Evolutionary conservation across 1,284 basidiomycete species (phyloP).

Genomic region (Spongispora temasekensis): DNA sequence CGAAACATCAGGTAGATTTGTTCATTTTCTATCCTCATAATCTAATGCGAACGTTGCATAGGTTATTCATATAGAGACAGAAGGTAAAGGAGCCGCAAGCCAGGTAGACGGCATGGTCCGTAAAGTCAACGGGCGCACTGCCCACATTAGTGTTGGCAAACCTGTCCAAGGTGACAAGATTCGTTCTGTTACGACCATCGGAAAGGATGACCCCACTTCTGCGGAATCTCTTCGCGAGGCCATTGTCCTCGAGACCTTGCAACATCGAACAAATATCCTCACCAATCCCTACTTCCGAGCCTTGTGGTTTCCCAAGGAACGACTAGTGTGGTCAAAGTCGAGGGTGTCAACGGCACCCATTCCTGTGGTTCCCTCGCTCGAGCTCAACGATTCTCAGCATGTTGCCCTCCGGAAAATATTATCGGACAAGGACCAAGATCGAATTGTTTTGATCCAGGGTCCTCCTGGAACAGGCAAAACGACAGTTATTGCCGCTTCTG

Average conservation of each 20-base stretch:
- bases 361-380: constrained; percentile 1
- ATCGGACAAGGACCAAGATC: constrained; percentile 36
- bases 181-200: constrained; percentile 38
- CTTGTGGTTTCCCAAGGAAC: constrained; percentile 41
- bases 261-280: constrained; percentile 35
- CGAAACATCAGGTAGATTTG: constrained; percentile 39
- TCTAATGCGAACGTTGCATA: constrained; percentile 3
- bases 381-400: constrained; percentile 43
- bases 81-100: constrained; percentile 1
- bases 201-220: constrained; percentile 42
- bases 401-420: constrained; percentile 42
- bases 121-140: not conserved
- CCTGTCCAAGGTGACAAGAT: not conserved
- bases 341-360: not conserved
- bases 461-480: constrained; percentile 49
- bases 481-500: constrained; percentile 47
- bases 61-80: constrained; percentile 23
- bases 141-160: not conserved
- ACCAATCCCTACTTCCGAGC: constrained; percentile 45
- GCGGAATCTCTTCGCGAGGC: constrained; percentile 42
- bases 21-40: not conserved
- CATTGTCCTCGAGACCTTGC: constrained; percentile 41
- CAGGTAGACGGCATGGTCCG: not conserved
- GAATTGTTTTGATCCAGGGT: constrained; percentile 59
- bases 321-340: constrained; percentile 12